A percentile compares a stretch with the other conserved stretches of the same genome.
Conservation (phyloP, 257 asterid genomes). For the Thymus mandschuricus region DNA sequence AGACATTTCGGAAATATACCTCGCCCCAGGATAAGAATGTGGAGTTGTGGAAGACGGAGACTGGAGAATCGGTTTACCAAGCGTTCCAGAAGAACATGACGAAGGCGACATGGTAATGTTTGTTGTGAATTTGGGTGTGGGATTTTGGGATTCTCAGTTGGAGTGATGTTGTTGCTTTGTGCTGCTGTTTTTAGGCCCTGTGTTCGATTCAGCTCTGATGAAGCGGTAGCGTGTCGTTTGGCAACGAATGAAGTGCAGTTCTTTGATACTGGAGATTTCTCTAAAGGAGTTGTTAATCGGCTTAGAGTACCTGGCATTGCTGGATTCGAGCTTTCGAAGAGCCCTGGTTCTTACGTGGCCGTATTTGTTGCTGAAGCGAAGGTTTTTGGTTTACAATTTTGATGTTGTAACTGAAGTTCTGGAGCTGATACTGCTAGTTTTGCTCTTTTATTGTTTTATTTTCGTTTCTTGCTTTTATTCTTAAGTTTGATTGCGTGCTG, state of each 20-base stretch:
- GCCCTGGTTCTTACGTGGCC: conserved; percentile 74
- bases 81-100: conserved; percentile 82
- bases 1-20: conserved; percentile 78
- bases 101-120: conserved; percentile 72
- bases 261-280: conserved; percentile 73
- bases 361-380: conserved; percentile 90
- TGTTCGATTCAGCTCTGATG: conserved; percentile 68
- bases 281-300: conserved; percentile 72
- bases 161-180: conserved; percentile 22
- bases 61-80: conserved; percentile 74
- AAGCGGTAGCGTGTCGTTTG: conserved; percentile 80
- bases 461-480: neutral
- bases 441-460: neutral
- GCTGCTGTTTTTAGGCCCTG: conserved; percentile 63
- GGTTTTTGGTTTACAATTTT: conserved; percentile 44
- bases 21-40: conserved; percentile 84
- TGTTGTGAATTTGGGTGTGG: conserved; percentile 14
- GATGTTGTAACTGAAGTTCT: conserved; percentile 10
- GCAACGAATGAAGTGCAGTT: conserved; percentile 90
- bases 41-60: conserved; percentile 63
- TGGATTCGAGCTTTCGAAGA: conserved; percentile 79
- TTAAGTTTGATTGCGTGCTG: neutral
- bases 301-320: conserved; percentile 89
- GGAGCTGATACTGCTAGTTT: neutral
- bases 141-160: conserved; percentile 18